Conservation (phyloP, 2,329 filamentous ascomycete genomes). For the Huntiella savannae region DNA sequence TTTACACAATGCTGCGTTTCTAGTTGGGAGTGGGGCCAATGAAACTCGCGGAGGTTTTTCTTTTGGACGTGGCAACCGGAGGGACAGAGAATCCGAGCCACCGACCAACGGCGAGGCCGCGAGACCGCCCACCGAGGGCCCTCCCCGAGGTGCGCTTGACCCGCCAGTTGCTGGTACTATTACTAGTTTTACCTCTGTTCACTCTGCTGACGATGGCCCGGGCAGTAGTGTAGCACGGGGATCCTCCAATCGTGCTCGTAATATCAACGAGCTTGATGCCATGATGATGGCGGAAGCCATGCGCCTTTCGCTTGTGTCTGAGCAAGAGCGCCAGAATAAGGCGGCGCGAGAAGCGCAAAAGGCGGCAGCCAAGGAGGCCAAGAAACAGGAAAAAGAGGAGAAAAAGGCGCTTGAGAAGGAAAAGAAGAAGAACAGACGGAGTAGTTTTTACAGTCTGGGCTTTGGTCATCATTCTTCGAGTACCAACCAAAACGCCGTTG, state of each 20-base stretch:
- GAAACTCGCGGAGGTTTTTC: conserved; percentile 22
- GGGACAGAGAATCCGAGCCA: background rate
- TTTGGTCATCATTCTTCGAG: conserved; percentile 19
- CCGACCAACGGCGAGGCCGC: background rate
- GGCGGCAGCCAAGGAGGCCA: conserved; percentile 58
- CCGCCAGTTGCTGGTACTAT: conserved; percentile 1
- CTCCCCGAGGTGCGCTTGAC: background rate
- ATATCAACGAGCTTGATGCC: conserved; percentile 72
- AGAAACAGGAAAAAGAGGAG: conserved; percentile 77
- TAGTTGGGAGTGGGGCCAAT: conserved; percentile 55
- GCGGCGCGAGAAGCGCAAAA: conserved; percentile 64
- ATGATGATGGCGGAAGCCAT: conserved; percentile 99
- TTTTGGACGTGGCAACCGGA: conserved; percentile 2
- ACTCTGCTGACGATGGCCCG: background rate
- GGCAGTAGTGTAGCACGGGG: background rate
- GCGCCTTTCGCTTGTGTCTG: conserved; percentile 68
- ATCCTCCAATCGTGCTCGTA: background rate
- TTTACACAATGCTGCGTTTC: conserved; percentile 81
- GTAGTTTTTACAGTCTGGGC: conserved; percentile 21
- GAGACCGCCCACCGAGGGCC: background rate
- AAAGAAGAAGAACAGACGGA: conserved; percentile 56
- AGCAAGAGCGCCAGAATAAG: conserved; percentile 79
- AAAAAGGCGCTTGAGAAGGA: conserved; percentile 74
- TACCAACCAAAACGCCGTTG: too few relatives aligned
- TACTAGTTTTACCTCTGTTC: background rate